Percentiles rank a stretch among this genome's conserved stretches.
phyloP scores from a whole-genome alignment of 2,329 filamentous ascomycete species.

The Aurifilum marmelostoma region DNA sequence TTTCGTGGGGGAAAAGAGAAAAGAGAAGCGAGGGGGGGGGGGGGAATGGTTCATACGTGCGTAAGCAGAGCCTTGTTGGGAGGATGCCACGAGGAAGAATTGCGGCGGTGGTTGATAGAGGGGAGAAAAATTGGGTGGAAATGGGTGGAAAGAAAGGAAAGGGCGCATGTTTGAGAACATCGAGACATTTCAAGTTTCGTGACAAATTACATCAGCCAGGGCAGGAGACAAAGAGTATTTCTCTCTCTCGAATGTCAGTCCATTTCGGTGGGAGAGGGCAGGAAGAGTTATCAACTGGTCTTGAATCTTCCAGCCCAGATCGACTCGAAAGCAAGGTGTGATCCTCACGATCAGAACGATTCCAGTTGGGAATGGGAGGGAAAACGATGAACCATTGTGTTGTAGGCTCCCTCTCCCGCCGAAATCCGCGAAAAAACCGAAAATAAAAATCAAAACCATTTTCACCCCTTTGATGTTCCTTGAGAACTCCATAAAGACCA shows the following conservation, averaged over 20 bases:
- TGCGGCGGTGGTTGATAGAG: not conserved
- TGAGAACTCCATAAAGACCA: not conserved
- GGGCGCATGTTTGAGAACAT: not conserved
- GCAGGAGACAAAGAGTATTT: not conserved
- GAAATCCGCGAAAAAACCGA: not conserved
- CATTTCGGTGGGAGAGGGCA: not conserved
- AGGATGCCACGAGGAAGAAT: not conserved
- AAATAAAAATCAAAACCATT: constrained; percentile 19
- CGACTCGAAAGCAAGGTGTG: constrained; percentile 2
- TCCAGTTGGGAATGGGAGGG: not conserved
- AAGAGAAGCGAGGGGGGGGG: not conserved
- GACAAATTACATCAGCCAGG: not conserved
- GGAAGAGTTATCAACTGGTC: not conserved
- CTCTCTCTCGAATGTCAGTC: not conserved
- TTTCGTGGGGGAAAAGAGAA: no score
- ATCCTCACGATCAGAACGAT: not conserved
- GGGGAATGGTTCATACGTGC: no score
- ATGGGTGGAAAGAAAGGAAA: not conserved
- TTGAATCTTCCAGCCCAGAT: not conserved
- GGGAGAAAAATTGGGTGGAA: not conserved
- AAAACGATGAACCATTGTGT: not conserved
- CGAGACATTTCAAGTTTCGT: not conserved
- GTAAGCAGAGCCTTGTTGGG: not conserved
- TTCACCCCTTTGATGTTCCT: constrained; percentile 17
- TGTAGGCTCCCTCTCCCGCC: not conserved